phyloP scores from a whole-genome alignment of 352 stramenopile genomes.

The Aphanomyces cochlioides region DNA sequence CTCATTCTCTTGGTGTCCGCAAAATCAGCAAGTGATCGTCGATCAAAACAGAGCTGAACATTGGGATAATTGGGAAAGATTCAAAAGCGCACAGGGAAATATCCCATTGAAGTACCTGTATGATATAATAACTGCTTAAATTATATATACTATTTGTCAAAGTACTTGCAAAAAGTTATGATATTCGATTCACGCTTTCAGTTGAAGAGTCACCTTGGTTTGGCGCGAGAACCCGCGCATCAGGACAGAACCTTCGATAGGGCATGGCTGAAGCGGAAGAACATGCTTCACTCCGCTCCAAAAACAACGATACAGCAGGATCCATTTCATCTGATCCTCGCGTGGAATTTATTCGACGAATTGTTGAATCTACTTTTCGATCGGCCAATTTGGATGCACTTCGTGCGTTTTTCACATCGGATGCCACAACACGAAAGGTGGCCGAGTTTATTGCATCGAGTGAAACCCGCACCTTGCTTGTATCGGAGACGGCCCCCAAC shows the following conservation, averaged over 20 bases:
- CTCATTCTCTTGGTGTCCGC: too few relatives aligned
- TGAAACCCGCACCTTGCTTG: conserved; percentile 17
- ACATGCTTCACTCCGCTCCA: not conserved
- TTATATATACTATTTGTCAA: too few relatives aligned
- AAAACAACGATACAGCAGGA: conserved; percentile 1
- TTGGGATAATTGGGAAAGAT: too few relatives aligned
- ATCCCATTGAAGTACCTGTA: too few relatives aligned
- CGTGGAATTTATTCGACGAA: conserved; percentile 15
- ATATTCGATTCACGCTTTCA: not conserved
- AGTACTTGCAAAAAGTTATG: too few relatives aligned
- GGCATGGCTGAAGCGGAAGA: conserved; percentile 6
- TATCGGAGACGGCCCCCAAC: conserved; percentile 11
- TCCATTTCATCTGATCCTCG: conserved; percentile 4
- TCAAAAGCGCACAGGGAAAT: too few relatives aligned
- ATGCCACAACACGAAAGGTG: conserved; percentile 6
- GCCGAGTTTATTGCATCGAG: conserved; percentile 23
- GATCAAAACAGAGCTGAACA: too few relatives aligned
- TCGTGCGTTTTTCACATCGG: conserved; percentile 7
- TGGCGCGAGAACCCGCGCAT: not conserved
- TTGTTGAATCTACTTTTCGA: conserved; percentile 20
- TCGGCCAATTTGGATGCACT: conserved; percentile 22
- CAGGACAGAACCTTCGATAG: not conserved
- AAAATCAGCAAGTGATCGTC: too few relatives aligned
- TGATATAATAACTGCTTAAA: too few relatives aligned
- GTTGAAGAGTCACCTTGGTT: not conserved